Evolutionary conservation across 2,329 filamentous ascomycete genomes (phyloP), one percentile per base, ranked within the genome.

Genomic region (Madurella fahalii): DNA sequence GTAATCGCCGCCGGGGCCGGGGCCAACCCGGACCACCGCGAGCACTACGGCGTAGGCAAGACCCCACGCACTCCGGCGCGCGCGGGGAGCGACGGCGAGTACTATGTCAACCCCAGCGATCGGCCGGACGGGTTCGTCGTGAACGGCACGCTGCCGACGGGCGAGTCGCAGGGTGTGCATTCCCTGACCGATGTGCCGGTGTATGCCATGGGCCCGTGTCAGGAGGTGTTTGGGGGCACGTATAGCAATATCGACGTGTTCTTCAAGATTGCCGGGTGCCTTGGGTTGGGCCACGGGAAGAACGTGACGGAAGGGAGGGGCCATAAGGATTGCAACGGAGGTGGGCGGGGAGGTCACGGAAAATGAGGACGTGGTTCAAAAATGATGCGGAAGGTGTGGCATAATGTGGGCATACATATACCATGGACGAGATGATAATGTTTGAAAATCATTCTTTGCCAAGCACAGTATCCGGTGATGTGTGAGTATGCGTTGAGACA

Each of bases 171-270:
- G 72, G 90, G 87, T 47, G 87, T 90, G 16, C 87, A 91, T 74
- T 88, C 83, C 20, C 74, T 91, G 58, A 91, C 87, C 1, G 87
- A 91, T 63, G 87, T 91, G 32, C 84, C 87, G 2, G 85, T 94
- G 9, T 65, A 53, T 40, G 63, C 63, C 9, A 49, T 54, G 74
- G 89, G 89, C 0, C 89, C 89, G 5, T 93, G 89, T 73, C 85
- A 90, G 69, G 85, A 89, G 64, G 72, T 80, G 13, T 94, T 94
- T 67, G 82, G 84, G 4, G 87, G 87, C 52, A 81, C 85, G 3
- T 89, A 84, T 61, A 83, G 77, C 69, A 87, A 84, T 66, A 80
- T 89, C 44, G 87, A 90, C 59, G 75, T 90, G 60, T 90, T 90
- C 64, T 90, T 84, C 72, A 84, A 85, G 69, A 88, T 90, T 67